Conservation (phyloP, 768 basidiomycete genomes). For the Mycena vulgaris region DNA sequence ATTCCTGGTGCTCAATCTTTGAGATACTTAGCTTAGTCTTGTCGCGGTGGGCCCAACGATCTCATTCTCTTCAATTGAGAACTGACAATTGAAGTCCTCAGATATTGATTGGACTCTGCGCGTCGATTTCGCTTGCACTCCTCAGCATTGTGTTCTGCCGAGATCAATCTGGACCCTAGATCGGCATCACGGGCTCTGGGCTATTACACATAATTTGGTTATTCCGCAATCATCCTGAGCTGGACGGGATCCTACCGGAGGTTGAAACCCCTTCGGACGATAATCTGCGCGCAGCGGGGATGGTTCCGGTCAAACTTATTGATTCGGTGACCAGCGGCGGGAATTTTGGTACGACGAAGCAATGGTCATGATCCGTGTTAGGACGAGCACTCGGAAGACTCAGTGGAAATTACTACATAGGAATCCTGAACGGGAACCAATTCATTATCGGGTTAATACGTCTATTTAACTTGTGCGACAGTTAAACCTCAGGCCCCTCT, state of each 20-base stretch:
- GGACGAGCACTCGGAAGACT: too few species aligned
- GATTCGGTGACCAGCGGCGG: too few species aligned
- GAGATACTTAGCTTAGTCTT: not conserved
- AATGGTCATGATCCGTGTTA: too few species aligned
- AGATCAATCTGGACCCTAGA: not conserved
- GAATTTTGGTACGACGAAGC: too few species aligned
- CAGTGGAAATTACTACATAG: too few species aligned
- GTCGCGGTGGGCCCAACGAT: not conserved
- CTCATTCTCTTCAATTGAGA: too few species aligned
- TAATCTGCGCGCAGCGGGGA: not conserved
- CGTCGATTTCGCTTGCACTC: not conserved
- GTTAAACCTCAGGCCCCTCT: too few species aligned
- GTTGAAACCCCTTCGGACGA: not conserved
- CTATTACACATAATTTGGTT: not conserved
- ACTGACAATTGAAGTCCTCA: not conserved
- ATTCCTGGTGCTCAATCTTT: not conserved
- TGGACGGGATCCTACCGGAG: not conserved
- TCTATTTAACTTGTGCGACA: too few species aligned
- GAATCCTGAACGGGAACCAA: too few species aligned
- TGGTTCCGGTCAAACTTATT: not conserved
- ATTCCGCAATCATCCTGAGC: not conserved
- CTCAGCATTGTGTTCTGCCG: not conserved
- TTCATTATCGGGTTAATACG: too few species aligned
- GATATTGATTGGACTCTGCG: not conserved
- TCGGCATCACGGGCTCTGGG: not conserved